Conservation (phyloP, 805 yeast species). For the Candida ipomoeae region DNA sequence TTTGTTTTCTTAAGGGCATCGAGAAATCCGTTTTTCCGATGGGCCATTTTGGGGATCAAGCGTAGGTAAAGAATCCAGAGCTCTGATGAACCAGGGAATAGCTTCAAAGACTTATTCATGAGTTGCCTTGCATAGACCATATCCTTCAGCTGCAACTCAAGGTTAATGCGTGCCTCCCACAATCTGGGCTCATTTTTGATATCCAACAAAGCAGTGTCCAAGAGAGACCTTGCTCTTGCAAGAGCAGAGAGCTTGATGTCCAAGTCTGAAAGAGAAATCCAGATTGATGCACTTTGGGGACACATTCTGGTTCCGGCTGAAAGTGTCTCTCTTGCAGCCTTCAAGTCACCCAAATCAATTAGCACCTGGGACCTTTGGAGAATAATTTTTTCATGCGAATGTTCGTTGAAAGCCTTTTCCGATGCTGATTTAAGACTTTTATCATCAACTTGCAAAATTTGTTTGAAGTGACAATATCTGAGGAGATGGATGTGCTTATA, state of each 20-base stretch:
- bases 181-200: constrained; percentile 50
- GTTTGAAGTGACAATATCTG: constrained; percentile 32
- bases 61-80: constrained; percentile 65
- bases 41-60: constrained; percentile 43
- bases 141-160: constrained; percentile 55
- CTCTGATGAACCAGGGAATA: constrained; percentile 52
- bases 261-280: constrained; percentile 50
- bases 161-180: constrained; percentile 52
- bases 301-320: constrained; percentile 47
- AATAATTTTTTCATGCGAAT: constrained; percentile 48
- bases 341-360: constrained; percentile 19
- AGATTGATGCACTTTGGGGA: constrained; percentile 43
- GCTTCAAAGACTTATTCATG: constrained; percentile 54
- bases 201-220: constrained; percentile 61
- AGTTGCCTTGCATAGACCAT: constrained; percentile 49
- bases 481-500: constrained; percentile 54
- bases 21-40: constrained; percentile 54
- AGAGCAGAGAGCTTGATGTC: constrained; percentile 39
- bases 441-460: constrained; percentile 7
- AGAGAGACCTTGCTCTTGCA: constrained; percentile 63
- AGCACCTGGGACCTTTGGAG: constrained; percentile 62
- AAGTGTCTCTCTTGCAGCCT: constrained; percentile 46
- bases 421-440: constrained; percentile 24
- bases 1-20: constrained; percentile 69
- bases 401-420: constrained; percentile 45